Evolutionary conservation across 768 basidiomycete genomes (phyloP).

Genomic region (Termitomyces bulborhizus): DNA sequence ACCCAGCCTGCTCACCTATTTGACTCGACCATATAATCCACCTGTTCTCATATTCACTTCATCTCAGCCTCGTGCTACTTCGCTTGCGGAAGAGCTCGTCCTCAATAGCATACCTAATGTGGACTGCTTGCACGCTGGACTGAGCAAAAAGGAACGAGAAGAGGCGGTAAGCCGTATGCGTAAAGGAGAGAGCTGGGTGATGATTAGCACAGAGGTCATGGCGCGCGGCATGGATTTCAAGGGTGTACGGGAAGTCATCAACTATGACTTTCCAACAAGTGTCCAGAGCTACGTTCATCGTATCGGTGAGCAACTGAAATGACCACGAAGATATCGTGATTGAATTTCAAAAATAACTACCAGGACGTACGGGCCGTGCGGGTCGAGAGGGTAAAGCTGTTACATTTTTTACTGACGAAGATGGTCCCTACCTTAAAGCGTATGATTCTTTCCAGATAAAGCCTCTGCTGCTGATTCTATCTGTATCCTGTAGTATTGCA

Average conservation of each 20-base stretch:
- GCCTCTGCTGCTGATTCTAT: constrained; percentile 1
- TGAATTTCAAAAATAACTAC: background rate
- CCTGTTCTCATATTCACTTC: constrained; percentile 91
- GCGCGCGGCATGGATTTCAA: constrained; percentile 98
- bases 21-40: constrained; percentile 80
- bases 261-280: constrained; percentile 94
- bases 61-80: constrained; percentile 78
- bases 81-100: constrained; percentile 75
- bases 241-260: constrained; percentile 89
- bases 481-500: constrained; percentile 62
- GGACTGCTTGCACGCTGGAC: constrained; percentile 86
- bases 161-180: constrained; percentile 82
- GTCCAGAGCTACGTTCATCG: constrained; percentile 96
- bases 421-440: constrained; percentile 89
- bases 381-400: constrained; percentile 89
- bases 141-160: constrained; percentile 84
- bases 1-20: constrained; percentile 75
- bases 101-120: constrained; percentile 76
- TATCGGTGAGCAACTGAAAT: constrained; percentile 52
- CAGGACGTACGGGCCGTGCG: constrained; percentile 92
- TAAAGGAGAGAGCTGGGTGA: constrained; percentile 86
- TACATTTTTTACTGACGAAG: constrained; percentile 94
- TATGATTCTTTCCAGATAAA: constrained; percentile 26
- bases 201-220: constrained; percentile 97
- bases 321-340: background rate